Evolutionary conservation across 352 stramenopile genomes (phyloP).

Genomic region (Phytophthora hibernalis): DNA sequence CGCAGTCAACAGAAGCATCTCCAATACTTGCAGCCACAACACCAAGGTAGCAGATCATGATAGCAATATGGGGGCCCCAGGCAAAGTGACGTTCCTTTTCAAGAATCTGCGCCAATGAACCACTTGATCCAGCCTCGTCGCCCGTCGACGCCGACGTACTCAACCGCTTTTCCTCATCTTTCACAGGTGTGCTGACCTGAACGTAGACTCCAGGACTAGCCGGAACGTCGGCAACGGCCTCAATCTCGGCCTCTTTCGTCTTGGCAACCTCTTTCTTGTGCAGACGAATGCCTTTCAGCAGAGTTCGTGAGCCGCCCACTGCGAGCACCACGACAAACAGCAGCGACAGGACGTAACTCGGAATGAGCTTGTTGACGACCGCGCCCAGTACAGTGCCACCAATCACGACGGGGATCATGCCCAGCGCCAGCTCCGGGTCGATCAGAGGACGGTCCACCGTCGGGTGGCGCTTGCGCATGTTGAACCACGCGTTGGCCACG

Average conservation of each 20-base stretch:
- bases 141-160: slow-evolving; percentile 13
- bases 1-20: slow-evolving; percentile 38
- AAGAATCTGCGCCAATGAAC: slow-evolving; percentile 30
- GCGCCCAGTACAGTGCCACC: slow-evolving; percentile 61
- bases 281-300: slow-evolving; percentile 36
- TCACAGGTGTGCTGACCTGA: slow-evolving; percentile 26
- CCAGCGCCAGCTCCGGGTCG: slow-evolving; percentile 58
- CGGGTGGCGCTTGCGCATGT: slow-evolving; percentile 68
- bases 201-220: slow-evolving; percentile 28
- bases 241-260: slow-evolving; percentile 29
- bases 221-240: slow-evolving; percentile 4
- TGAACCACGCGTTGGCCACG: slow-evolving; percentile 69
- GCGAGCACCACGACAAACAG: slow-evolving; percentile 60
- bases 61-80: slow-evolving; percentile 45
- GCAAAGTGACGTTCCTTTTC: slow-evolving; percentile 48
- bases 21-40: slow-evolving; percentile 42
- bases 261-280: slow-evolving; percentile 50
- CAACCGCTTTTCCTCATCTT: slow-evolving; percentile 23
- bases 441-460: slow-evolving; percentile 64
- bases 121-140: slow-evolving; percentile 3
- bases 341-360: slow-evolving; percentile 65
- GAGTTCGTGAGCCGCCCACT: slow-evolving; percentile 37
- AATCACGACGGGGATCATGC: slow-evolving; percentile 74
- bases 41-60: slow-evolving; percentile 57
- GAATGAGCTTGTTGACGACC: slow-evolving; percentile 65